Evolutionary conservation across 2,329 filamentous ascomycete genomes (phyloP).

Genomic region (Verticillium dahliae): DNA sequence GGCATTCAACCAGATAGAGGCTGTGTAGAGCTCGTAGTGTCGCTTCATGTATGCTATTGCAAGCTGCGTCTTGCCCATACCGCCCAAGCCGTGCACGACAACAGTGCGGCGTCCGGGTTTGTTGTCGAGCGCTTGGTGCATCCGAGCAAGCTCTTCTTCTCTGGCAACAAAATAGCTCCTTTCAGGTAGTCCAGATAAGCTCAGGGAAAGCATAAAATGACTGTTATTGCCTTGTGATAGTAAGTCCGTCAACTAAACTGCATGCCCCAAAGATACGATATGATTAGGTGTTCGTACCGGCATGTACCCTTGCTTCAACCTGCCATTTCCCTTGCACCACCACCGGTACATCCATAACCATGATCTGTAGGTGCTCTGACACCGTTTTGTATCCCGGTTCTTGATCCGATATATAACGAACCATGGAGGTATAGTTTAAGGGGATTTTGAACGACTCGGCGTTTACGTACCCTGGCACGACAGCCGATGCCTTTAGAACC

Average conservation of each 20-base stretch:
- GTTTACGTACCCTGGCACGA: neutral
- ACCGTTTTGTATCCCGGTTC: neutral
- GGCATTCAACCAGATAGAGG: conserved; percentile 25
- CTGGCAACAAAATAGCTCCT: neutral
- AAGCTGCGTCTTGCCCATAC: conserved; percentile 39
- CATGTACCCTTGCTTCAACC: neutral
- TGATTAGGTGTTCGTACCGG: neutral
- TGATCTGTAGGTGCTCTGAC: neutral
- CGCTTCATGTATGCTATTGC: conserved; percentile 26
- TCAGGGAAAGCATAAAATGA: too few relatives aligned
- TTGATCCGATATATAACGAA: neutral
- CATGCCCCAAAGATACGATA: too few relatives aligned
- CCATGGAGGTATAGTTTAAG: neutral
- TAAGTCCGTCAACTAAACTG: too few relatives aligned
- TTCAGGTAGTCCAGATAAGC: neutral
- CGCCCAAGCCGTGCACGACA: conserved; percentile 32
- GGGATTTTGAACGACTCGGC: conserved; percentile 10
- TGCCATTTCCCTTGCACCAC: neutral
- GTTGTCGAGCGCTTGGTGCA: neutral
- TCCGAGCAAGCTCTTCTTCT: neutral
- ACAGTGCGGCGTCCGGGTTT: neutral
- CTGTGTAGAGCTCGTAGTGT: conserved; percentile 26
- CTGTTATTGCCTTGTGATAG: too few relatives aligned
- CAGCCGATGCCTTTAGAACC: neutral
- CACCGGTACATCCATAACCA: neutral